These are phyloP conservation scores for Ogataea ganodermae DNA, from an alignment of 805 yeast species.

Conservation along the genomic window DNA sequence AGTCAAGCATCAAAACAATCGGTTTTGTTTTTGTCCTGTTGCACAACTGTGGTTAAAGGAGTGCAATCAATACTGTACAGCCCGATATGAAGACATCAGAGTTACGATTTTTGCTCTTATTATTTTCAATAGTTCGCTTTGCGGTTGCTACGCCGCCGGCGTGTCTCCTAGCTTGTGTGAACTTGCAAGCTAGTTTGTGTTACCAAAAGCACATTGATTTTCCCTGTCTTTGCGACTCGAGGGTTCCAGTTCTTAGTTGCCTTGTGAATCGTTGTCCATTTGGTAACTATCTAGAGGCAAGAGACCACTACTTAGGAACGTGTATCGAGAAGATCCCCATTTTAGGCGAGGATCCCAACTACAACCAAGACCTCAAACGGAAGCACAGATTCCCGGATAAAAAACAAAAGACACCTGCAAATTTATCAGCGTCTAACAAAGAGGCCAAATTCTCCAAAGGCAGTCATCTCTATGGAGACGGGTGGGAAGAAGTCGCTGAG, in stretches of 20 bases:
- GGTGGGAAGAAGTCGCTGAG: not conserved
- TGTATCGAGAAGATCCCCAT: slow-evolving; percentile 42
- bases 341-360: slow-evolving; percentile 25
- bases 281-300: slow-evolving; percentile 44
- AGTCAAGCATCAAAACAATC: not conserved
- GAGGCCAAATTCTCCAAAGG: slow-evolving; percentile 2
- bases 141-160: slow-evolving; percentile 30
- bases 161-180: slow-evolving; percentile 27
- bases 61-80: too few species aligned
- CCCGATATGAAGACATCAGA: not conserved
- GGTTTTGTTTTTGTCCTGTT: not conserved
- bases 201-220: slow-evolving; percentile 33
- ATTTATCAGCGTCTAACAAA: not conserved
- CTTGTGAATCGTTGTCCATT: slow-evolving; percentile 44
- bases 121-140: not conserved
- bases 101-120: not conserved
- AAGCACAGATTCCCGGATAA: not conserved
- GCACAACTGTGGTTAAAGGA: not conserved
- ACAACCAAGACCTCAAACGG: slow-evolving; percentile 20
- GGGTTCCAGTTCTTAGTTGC: slow-evolving; percentile 37
- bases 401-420: not conserved
- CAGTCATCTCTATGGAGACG: slow-evolving; percentile 3
- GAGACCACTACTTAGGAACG: slow-evolving; percentile 52
- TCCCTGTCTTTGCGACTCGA: slow-evolving; percentile 38
- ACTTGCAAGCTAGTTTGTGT: slow-evolving; percentile 19